These are phyloP conservation scores for Boletus rubroflammeus DNA, from an alignment of 768 basidiomycete species.

Conservation along the genomic window DNA sequence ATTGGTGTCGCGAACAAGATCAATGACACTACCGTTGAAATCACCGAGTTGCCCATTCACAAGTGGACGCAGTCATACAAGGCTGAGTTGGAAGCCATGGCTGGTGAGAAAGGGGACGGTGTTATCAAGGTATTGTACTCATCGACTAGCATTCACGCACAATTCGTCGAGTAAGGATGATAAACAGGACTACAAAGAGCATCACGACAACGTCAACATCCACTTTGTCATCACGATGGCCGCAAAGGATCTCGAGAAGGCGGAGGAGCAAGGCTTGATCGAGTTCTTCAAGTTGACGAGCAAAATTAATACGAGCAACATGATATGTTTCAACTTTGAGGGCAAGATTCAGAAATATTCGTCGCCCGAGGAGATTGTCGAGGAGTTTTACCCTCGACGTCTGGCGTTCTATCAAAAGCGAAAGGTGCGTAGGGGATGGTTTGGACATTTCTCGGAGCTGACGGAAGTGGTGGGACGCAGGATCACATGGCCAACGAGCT, in stretches of 20 bases:
- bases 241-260: constrained; percentile 77
- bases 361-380: constrained; percentile 84
- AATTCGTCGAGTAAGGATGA: neutral
- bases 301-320: constrained; percentile 88
- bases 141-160: neutral
- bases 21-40: constrained; percentile 87
- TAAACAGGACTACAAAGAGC: constrained; percentile 90
- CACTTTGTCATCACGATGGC: constrained; percentile 84
- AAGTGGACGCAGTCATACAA: constrained; percentile 95
- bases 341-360: constrained; percentile 94
- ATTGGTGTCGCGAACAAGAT: constrained; percentile 70
- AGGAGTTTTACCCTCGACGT: constrained; percentile 88
- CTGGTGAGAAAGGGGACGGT: constrained; percentile 80
- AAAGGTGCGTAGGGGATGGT: constrained; percentile 54
- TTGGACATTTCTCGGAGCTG: neutral
- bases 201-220: constrained; percentile 89
- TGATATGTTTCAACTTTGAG: constrained; percentile 98
- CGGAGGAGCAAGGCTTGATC: constrained; percentile 82
- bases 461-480: constrained; percentile 36
- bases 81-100: constrained; percentile 85
- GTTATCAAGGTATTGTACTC: constrained; percentile 61
- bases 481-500: constrained; percentile 83
- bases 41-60: constrained; percentile 93
- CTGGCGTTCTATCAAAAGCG: constrained; percentile 93
- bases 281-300: constrained; percentile 89